A percentile compares a stretch with the other conserved stretches of the same genome.
These are phyloP conservation scores for Ilex paraguariensis DNA, from an alignment of 305 asterid genomes.

Conservation along the genomic window DNA sequence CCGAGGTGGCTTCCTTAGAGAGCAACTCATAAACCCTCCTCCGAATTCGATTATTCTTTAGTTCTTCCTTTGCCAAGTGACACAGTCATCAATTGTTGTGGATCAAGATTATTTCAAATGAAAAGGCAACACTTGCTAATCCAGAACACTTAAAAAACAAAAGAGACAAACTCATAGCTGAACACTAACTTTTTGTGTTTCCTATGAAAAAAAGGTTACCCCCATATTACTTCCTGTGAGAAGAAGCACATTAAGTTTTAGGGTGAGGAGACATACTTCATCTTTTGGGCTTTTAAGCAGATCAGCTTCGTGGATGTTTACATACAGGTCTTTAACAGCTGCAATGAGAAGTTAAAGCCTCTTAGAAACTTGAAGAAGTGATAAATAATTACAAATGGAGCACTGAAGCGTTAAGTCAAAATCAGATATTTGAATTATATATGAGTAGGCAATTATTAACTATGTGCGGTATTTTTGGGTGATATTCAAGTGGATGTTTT, in stretches of 20 bases:
- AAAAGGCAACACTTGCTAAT: too few relatives aligned
- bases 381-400: background rate
- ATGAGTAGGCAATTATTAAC: too few relatives aligned
- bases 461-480: too few relatives aligned
- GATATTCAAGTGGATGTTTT: too few relatives aligned
- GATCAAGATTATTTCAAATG: too few relatives aligned
- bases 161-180: too few relatives aligned
- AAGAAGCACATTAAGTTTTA: background rate
- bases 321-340: constrained; percentile 62
- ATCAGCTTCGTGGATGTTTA: constrained; percentile 55
- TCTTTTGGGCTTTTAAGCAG: constrained; percentile 58
- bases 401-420: too few relatives aligned
- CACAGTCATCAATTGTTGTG: constrained; percentile 16
- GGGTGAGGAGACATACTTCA: constrained; percentile 43
- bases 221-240: background rate
- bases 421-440: too few relatives aligned
- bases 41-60: constrained; percentile 79
- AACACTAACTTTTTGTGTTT: too few relatives aligned
- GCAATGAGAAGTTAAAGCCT: constrained; percentile 11
- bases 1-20: constrained; percentile 57
- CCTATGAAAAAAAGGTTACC: too few relatives aligned
- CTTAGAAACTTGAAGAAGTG: background rate
- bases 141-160: too few relatives aligned
- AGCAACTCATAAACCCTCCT: constrained; percentile 86
- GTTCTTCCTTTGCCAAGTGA: constrained; percentile 66